Base-by-base conservation (phyloP, 139 green algal genomes). In the Parachlorella kessleri region DNA sequence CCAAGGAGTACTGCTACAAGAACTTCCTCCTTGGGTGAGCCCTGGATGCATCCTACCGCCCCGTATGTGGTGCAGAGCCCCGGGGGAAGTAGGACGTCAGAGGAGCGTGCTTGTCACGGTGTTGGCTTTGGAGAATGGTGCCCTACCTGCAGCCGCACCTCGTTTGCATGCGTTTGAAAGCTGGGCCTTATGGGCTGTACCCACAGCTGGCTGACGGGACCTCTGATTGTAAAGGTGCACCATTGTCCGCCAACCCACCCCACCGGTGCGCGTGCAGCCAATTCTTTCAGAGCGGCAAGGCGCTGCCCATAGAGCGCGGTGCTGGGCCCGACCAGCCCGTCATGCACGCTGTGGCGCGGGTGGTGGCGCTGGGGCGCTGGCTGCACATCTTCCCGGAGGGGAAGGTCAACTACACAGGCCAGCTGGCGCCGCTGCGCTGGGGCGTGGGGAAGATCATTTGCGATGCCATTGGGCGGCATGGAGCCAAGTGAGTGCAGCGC, bases 301-400 rank as follows among this genome's bases (percentile, higher is more conserved):
- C 84, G 30, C 86, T 98, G 67, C 93, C 94, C 3, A 88, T 98
- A 18, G 87, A 94, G 71, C 84, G 93, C 0, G 87, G 89, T 18
- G 77, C 39, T 64, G 94, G 94, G 54, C 72, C 92, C 30, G 39
- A 86, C 36, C 94, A 98, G 87, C 88, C 89, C 10, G 70, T 90
- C 38, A 89, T 97, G 81, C 48, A 40, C 2, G 68, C 87, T 0
- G 88, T 90, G 2, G 90, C 89, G 6, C 39, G 55, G 1, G 54
- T 53, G 23, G 77, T 93, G 38, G 83, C 70, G 0, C 21, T 21
- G 1, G 94, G 94, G 10, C 88, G 88, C 66, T 98, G 94, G 94
- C 65, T 97, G 78, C 94, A 98, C 81, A 67, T 98, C 10, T 98
- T 98, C 75, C 94, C 94, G 1, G 94, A 98, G 86, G 93, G 91